Percentiles rank a stretch among this genome's conserved stretches.
Conservation (phyloP, 2,329 filamentous ascomycete genomes). For the Orbilia javanica region DNA sequence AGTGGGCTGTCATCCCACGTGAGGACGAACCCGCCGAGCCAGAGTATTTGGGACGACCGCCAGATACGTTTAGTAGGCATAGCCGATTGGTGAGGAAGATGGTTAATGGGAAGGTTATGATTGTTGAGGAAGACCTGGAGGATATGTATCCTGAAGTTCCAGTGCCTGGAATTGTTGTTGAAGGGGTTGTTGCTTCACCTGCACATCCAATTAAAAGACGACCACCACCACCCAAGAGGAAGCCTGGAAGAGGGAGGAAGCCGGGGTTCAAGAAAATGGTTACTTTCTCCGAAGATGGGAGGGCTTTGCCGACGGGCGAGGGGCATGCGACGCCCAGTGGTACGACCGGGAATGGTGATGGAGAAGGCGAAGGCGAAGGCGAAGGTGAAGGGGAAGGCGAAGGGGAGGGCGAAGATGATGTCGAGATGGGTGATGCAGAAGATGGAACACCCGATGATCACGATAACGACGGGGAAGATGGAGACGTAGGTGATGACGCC, state of each 20-base stretch:
- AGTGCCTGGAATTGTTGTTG: constrained; percentile 1
- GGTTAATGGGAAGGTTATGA: constrained; percentile 59
- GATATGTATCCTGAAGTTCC: constrained; percentile 26
- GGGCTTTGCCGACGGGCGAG: constrained; percentile 49
- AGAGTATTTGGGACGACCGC: constrained; percentile 60
- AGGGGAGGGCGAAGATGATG: constrained; percentile 50
- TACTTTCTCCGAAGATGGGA: constrained; percentile 53
- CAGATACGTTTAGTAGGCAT: constrained; percentile 50
- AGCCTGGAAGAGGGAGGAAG: constrained; percentile 60
- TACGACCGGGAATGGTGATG: constrained; percentile 11
- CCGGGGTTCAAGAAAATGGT: constrained; percentile 61
- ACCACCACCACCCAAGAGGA: constrained; percentile 61
- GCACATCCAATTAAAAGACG: constrained; percentile 55
- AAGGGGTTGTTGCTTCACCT: constrained; percentile 19
- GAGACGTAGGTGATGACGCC: constrained; percentile 16
- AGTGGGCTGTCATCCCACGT: constrained; percentile 61
- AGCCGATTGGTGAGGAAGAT: constrained; percentile 51
- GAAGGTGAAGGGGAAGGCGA: constrained; percentile 29
- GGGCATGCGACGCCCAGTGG: constrained; percentile 38
- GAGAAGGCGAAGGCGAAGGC: constrained; percentile 3
- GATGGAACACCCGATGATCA: constrained; percentile 55
- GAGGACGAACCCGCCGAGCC: constrained; percentile 61
- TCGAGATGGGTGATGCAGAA: constrained; percentile 54
- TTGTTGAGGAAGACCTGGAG: constrained; percentile 58
- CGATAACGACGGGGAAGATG: constrained; percentile 38